A percentile compares a stretch with the other conserved stretches of the same genome.
Evolutionary conservation across 768 basidiomycete genomes (phyloP).

Genomic region (Mycena polygramma): DNA sequence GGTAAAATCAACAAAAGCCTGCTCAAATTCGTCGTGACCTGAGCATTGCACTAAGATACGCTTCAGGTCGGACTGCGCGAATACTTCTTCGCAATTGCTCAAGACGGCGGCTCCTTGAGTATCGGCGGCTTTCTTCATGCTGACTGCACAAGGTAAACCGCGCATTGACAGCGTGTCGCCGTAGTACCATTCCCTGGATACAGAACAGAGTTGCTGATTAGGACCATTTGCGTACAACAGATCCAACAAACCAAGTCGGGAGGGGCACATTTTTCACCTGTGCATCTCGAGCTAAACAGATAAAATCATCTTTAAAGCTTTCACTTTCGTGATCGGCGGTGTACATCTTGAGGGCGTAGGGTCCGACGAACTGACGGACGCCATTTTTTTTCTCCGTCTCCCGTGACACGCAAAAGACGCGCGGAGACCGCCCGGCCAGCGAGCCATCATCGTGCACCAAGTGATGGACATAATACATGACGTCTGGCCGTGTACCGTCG

Average conservation of each 20-base stretch:
- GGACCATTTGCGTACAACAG: too few species aligned
- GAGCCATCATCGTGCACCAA: conserved; percentile 20
- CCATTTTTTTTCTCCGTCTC: conserved; percentile 2
- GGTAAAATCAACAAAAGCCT: conserved; percentile 12
- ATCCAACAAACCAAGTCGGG: conserved; percentile 29
- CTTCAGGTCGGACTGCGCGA: conserved; percentile 23
- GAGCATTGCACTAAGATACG: conserved; percentile 21
- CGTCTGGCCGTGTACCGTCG: conserved; percentile 8
- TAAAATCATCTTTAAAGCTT: conserved; percentile 11
- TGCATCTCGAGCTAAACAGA: neutral
- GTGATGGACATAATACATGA: neutral
- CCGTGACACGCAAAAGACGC: conserved; percentile 27
- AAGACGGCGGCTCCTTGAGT: conserved; percentile 7
- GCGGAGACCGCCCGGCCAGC: conserved; percentile 23
- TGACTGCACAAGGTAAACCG: too few species aligned
- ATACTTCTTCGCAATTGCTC: conserved; percentile 22
- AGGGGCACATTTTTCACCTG: conserved; percentile 24
- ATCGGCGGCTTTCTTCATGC: conserved; percentile 11
- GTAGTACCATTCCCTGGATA: too few species aligned
- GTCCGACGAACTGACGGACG: conserved; percentile 11
- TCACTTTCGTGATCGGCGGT: conserved; percentile 17
- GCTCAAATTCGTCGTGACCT: conserved; percentile 8
- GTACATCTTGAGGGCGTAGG: conserved; percentile 23
- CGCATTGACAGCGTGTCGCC: too few species aligned
- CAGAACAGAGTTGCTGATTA: too few species aligned